Evolutionary conservation across 306 rosid species (phyloP).

Genomic region (Delonix regia): DNA sequence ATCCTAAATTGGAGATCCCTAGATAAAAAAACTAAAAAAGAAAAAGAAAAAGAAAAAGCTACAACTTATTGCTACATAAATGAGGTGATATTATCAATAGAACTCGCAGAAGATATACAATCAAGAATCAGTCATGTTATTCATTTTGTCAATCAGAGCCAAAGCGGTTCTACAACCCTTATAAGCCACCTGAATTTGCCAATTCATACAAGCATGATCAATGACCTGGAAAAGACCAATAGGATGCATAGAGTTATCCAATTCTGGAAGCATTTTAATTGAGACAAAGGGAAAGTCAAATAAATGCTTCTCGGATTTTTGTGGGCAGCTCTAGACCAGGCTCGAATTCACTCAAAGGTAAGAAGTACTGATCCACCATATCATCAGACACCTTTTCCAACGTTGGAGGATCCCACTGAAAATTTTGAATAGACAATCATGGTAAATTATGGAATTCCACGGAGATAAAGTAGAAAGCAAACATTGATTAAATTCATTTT

Average conservation of each 20-base stretch:
- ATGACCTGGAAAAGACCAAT: slow-evolving; percentile 24
- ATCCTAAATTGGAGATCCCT: too few species aligned
- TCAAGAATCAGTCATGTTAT: background rate
- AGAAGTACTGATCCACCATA: slow-evolving; percentile 83
- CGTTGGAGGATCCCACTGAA: slow-evolving; percentile 98
- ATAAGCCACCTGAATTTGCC: background rate
- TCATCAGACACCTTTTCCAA: slow-evolving; percentile 75
- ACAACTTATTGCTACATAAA: background rate
- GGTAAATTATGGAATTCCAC: background rate
- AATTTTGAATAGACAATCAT: slow-evolving; percentile 21
- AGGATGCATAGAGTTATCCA: background rate
- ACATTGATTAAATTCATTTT: background rate
- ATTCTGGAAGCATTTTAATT: background rate
- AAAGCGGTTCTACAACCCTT: background rate
- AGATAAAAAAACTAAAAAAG: too few species aligned
- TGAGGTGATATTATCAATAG: background rate
- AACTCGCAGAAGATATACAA: background rate
- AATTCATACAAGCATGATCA: slow-evolving; percentile 19
- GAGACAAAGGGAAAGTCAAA: slow-evolving; percentile 29
- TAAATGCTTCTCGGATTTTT: slow-evolving; percentile 69
- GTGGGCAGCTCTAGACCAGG: slow-evolving; percentile 79
- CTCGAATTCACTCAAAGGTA: slow-evolving; percentile 63
- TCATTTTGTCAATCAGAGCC: background rate
- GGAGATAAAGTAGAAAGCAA: background rate
- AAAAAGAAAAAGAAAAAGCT: background rate